phyloP scores from a whole-genome alignment of 768 basidiomycete species.

The Mycena sanguinolenta region DNA sequence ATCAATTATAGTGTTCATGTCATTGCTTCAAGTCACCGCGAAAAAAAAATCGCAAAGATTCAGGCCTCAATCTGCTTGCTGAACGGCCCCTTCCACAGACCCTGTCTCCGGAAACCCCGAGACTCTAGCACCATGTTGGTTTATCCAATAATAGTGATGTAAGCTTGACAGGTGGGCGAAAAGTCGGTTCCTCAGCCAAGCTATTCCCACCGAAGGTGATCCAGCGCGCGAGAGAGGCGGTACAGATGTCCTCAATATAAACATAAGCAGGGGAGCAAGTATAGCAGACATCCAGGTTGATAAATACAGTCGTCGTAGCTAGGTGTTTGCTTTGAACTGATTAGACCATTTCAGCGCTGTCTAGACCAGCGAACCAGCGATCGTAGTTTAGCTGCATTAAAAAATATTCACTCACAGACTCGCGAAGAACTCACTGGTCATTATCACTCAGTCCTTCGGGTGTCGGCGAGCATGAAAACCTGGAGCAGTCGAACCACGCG shows the following conservation, averaged over 20 bases:
- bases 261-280: neutral
- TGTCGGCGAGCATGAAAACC: neutral
- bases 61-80: neutral
- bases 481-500: neutral
- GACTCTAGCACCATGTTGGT: neutral
- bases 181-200: neutral
- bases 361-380: neutral
- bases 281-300: neutral
- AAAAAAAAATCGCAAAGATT: neutral
- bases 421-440: conserved; percentile 1
- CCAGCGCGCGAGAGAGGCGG: neutral
- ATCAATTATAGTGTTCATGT: neutral
- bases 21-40: too few relatives aligned
- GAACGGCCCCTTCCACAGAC: too few relatives aligned
- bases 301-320: neutral
- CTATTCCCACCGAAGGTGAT: conserved; percentile 19
- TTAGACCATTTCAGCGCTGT: neutral
- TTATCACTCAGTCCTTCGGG: conserved; percentile 23
- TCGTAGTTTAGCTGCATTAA: neutral
- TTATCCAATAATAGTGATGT: conserved; percentile 1
- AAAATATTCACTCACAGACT: neutral
- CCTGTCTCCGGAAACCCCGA: neutral
- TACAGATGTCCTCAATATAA: conserved; percentile 3
- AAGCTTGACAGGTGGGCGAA: conserved; percentile 11
- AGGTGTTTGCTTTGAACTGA: neutral